A percentile compares a stretch with the other conserved stretches of the same genome.
phyloP scores from a whole-genome alignment of 2,329 filamentous ascomycete species.

The Simplicillium aogashimaense region DNA sequence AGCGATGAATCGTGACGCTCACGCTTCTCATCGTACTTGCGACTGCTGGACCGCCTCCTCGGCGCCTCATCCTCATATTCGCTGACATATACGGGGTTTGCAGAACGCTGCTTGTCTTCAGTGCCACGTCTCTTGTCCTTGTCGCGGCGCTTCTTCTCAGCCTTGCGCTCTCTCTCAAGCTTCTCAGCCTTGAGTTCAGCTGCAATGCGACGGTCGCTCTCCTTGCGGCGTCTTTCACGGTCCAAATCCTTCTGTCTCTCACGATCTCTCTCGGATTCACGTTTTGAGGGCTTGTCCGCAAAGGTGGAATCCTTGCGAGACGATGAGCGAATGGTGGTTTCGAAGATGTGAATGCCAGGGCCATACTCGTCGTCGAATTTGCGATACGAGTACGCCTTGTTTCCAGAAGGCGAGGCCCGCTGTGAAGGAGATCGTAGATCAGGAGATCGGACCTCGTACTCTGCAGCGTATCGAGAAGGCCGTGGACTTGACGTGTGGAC shows the following conservation, averaged over 20 bases:
- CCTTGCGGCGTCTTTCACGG: slow-evolving; percentile 20
- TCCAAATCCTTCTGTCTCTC: slow-evolving; percentile 23
- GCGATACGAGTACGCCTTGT: slow-evolving; percentile 23
- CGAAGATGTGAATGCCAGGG: slow-evolving; percentile 27
- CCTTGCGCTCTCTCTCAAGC: slow-evolving; percentile 21
- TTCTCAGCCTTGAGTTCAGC: slow-evolving; percentile 20
- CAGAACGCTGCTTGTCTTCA: slow-evolving; percentile 21
- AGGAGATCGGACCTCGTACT: slow-evolving; percentile 39
- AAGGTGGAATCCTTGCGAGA: slow-evolving; percentile 39
- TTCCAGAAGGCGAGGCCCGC: slow-evolving; percentile 25
- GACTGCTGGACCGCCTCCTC: slow-evolving; percentile 27
- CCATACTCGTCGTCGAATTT: slow-evolving; percentile 37
- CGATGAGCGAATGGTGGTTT: slow-evolving; percentile 23
- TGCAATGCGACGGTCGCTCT: slow-evolving; percentile 16
- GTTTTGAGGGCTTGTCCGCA: slow-evolving; percentile 32
- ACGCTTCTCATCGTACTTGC: slow-evolving; percentile 21
- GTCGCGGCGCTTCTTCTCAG: slow-evolving; percentile 20
- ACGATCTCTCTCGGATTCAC: slow-evolving; percentile 30
- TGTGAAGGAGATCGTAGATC: slow-evolving; percentile 32
- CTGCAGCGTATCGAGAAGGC: slow-evolving; percentile 19
- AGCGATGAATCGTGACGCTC: background rate
- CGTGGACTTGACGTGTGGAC: slow-evolving; percentile 33
- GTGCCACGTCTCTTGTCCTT: slow-evolving; percentile 26
- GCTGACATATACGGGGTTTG: slow-evolving; percentile 21
- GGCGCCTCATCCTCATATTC: slow-evolving; percentile 19